Conservation (phyloP, 768 basidiomycete species). For the Tulasnella sp. region DNA sequence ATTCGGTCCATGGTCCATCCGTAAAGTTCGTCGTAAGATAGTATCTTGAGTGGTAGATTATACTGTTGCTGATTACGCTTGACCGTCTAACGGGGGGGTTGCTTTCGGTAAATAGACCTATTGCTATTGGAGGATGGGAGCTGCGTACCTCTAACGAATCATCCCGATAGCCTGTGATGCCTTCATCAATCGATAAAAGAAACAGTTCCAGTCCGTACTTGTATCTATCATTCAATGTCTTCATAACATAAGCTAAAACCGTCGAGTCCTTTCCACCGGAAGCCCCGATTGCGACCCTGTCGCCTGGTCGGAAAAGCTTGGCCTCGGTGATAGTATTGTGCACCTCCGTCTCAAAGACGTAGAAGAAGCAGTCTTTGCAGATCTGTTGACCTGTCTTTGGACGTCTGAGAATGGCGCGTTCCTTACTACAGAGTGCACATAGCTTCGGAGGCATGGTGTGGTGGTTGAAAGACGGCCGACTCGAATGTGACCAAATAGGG, state of each 20-base stretch:
- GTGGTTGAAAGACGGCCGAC: conserved; percentile 5
- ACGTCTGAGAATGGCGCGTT: conserved; percentile 85
- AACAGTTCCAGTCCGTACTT: conserved; percentile 89
- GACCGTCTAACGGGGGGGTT: conserved; percentile 69
- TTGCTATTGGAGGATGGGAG: not conserved
- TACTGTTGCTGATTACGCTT: conserved; percentile 97
- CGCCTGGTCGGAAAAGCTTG: conserved; percentile 81
- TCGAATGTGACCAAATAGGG: conserved; percentile 1
- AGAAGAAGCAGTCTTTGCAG: conserved; percentile 94
- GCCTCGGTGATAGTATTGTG: conserved; percentile 92
- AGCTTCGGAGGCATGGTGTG: conserved; percentile 71
- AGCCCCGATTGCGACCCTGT: conserved; percentile 95
- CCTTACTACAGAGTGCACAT: conserved; percentile 75
- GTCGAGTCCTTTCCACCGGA: conserved; percentile 99
- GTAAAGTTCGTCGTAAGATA: conserved; percentile 94
- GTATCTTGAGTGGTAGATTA: conserved; percentile 90
- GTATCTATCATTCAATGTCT: conserved; percentile 90
- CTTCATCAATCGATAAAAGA: conserved; percentile 96
- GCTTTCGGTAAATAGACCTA: conserved; percentile 28
- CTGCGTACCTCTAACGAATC: conserved; percentile 85
- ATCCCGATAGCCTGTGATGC: conserved; percentile 96
- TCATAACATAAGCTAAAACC: conserved; percentile 97
- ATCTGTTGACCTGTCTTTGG: conserved; percentile 98
- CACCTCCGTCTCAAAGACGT: conserved; percentile 97
- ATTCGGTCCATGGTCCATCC: conserved; percentile 99